Base-by-base conservation (phyloP, 2,329 filamentous ascomycete genomes). In the Ophiostoma novo-ulmi region DNA sequence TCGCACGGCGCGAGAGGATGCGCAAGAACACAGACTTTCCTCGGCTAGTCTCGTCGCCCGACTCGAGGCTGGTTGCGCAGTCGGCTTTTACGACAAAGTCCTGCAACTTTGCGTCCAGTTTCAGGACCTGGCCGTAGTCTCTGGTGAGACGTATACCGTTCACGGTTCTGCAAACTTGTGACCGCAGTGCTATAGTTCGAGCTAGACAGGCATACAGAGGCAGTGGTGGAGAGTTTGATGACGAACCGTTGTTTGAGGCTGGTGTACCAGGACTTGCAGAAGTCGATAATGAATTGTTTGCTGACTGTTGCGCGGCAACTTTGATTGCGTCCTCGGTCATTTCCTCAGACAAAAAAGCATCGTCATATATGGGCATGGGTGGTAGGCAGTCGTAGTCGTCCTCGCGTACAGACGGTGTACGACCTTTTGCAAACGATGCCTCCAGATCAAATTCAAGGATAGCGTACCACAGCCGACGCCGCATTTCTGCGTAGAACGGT, bases 401-500 rank as follows among this genome's bases (percentile, higher is more conserved):
- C 35, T 65, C 63, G 17, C 63, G 63, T 35, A 65, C 63, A 17
- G 36, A 65, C 20, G 63, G 63, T 17, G 63, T 65, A 2, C 63
- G 63, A 11, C 63, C 63, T 8, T 65, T 65, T 35, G 63, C 63
- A 38, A 65, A 39, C 8, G 63, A 65, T 36, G 63, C 63, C 36
- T 65, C 31, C 31, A 65, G 36, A 14, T 65, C 63, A 22, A 65
- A 65, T 20, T 65, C 63, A 3, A 65, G 63, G 7, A 65, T 65
- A 6, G 63, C 63, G 63, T 38, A 65, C 63, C 63, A 65, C 35
- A 65, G 20, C 35, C 63, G 63, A n/a, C 63, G 63, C 7, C 63
- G 36, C 63, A 65, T 65, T 35, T 65, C 63, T 35, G 63, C 63
- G 63, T 38, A 65, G n/a, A 65, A 65, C 26, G 63, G 63, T 3